phyloP scores from a whole-genome alignment of 2,329 filamentous ascomycete genomes.

The Bipolaris victoriae region DNA sequence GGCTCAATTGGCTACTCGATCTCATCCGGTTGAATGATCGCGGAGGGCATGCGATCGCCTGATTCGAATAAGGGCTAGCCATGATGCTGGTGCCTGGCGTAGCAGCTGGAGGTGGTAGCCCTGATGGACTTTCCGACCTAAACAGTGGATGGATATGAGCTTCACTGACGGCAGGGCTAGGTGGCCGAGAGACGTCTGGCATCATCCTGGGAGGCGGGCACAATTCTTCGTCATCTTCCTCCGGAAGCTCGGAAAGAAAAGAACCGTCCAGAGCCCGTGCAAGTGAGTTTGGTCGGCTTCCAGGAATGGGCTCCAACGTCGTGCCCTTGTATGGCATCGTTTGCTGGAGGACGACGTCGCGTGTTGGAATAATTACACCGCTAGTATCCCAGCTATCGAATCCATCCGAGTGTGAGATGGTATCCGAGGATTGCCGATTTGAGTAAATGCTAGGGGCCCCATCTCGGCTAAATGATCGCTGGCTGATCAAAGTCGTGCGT shows the following conservation, averaged over 20 bases:
- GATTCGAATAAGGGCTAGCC: constrained; percentile 71
- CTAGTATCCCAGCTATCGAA: constrained; percentile 81
- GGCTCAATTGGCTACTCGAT: constrained; percentile 37
- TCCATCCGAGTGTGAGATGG: constrained; percentile 58
- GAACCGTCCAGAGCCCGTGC: constrained; percentile 63
- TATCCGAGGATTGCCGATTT: constrained; percentile 43
- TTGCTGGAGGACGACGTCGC: constrained; percentile 53
- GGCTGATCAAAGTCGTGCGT: constrained; percentile 44
- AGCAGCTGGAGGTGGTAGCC: constrained; percentile 62
- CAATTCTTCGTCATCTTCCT: constrained; percentile 39
- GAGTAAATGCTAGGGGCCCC: constrained; percentile 42
- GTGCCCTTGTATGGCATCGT: constrained; percentile 51
- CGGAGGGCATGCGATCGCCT: constrained; percentile 58
- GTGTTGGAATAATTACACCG: constrained; percentile 66
- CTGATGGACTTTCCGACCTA: constrained; percentile 70
- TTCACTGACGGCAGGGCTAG: constrained; percentile 58
- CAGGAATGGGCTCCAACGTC: constrained; percentile 73
- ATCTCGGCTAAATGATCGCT: constrained; percentile 41
- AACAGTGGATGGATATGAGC: constrained; percentile 80
- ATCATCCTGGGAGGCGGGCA: constrained; percentile 42
- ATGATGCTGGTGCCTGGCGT: constrained; percentile 74
- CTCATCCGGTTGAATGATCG: constrained; percentile 48
- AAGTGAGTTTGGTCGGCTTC: constrained; percentile 70
- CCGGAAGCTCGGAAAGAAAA: constrained; percentile 42
- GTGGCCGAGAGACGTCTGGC: constrained; percentile 44